Evolutionary conservation across 1,284 basidiomycete species (phyloP).

Genomic region (Rhodofomes roseus): DNA sequence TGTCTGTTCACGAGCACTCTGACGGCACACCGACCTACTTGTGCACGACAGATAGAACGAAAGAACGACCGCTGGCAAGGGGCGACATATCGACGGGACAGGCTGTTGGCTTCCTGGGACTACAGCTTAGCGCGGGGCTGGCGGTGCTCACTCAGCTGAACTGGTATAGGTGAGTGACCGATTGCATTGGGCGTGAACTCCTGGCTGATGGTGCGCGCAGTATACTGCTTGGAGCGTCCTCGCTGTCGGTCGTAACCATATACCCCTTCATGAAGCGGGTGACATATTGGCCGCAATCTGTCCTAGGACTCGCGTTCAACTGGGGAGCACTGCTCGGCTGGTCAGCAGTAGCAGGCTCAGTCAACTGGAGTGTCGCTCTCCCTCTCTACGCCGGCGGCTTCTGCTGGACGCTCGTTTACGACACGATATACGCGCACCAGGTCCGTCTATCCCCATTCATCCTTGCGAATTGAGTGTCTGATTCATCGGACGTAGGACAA

Average conservation of each 20-base stretch:
- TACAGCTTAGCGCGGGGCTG: constrained; percentile 84
- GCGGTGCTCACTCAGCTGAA: constrained; percentile 91
- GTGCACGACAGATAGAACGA: constrained; percentile 51
- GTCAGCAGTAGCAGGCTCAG: constrained; percentile 85
- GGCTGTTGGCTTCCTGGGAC: constrained; percentile 81
- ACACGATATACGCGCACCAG: constrained; percentile 98
- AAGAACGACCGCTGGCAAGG: constrained; percentile 69
- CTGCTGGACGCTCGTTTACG: constrained; percentile 95
- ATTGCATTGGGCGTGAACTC: background rate
- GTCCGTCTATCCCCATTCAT: constrained; percentile 35
- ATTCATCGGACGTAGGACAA: constrained; percentile 70
- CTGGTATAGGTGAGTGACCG: constrained; percentile 77
- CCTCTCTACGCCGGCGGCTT: constrained; percentile 91
- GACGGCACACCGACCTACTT: background rate
- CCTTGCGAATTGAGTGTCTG: background rate
- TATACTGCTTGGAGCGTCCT: constrained; percentile 89
- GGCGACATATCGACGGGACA: constrained; percentile 79
- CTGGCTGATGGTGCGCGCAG: constrained; percentile 36
- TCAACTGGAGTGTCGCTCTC: constrained; percentile 81
- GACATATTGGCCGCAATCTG: constrained; percentile 95
- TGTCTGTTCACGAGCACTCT: background rate
- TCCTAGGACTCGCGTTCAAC: constrained; percentile 95
- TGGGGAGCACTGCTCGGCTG: constrained; percentile 97
- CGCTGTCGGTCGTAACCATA: constrained; percentile 80
- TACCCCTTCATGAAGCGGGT: constrained; percentile 99